Evolutionary conservation across 2,329 filamentous ascomycete species (phyloP).

Genomic region (Colletotrichum sp.): DNA sequence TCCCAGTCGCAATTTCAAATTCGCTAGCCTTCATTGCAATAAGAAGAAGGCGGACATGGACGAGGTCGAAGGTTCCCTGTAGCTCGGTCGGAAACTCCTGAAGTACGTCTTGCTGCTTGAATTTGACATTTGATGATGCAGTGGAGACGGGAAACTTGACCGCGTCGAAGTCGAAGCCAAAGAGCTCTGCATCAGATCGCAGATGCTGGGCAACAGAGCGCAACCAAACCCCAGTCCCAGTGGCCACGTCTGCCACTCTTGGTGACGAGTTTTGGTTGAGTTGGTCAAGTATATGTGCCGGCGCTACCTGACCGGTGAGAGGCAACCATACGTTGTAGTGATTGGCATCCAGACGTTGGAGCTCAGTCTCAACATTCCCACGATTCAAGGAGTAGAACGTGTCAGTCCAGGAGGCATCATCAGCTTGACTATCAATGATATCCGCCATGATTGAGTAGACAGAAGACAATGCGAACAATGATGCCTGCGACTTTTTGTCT

Average conservation of each 20-base stretch:
- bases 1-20: background rate
- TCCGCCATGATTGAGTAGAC: background rate
- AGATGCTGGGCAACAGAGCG: background rate
- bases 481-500: accelerated
- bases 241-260: background rate
- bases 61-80: background rate
- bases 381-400: background rate
- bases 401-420: background rate
- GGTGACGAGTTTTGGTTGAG: background rate
- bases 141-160: background rate
- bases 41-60: background rate
- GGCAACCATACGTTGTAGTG: background rate
- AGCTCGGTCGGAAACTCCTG: background rate
- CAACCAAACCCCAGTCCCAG: background rate
- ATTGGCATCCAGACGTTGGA: background rate
- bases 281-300: accelerated
- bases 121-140: background rate
- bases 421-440: background rate
- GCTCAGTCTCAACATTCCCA: background rate
- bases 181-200: background rate
- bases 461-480: background rate
- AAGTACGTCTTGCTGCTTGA: background rate
- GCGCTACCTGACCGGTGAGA: background rate
- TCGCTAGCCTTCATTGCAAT: background rate
- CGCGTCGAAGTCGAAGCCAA: background rate